Evolutionary conservation across 352 stramenopile species (phyloP), one percentile per base, ranked within the genome.

Genomic region (Phytopythium aichiense): DNA sequence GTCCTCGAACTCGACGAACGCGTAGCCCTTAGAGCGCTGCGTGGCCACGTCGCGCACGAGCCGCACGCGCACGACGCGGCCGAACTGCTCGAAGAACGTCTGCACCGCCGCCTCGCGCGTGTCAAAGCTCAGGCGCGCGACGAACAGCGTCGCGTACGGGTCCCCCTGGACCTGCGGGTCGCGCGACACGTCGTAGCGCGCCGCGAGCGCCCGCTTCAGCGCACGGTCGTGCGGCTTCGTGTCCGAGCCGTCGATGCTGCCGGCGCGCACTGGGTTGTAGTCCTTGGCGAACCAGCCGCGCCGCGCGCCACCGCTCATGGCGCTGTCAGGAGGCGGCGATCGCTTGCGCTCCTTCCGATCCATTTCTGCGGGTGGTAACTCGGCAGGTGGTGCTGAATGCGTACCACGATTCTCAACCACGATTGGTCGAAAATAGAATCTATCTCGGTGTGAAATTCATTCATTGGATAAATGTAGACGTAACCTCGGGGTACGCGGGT

Each of bases 191-290:
- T 94, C 81, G 52, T 86, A 94, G 20, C 31, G 63, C 9, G 79
- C 66, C 0, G 61, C 58, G n/a, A 69, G n/a, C 18, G 85, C 85
- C 0, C 81, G 78, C 35, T 73, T 58, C 30, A 94, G 63, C 7
- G 78, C 85, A 20, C 77, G 83, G 71, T 94, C 84, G 53, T 94
- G 84, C 16, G 81, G 73, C 8, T 31, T 60, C 7, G 72, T 78
- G 64, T 84, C 80, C 0, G 80, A 85, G 23, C 85, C 81, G 51
- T 92, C 85, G 57, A 92, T 92, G 61, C 74, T 89, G 35, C 85
- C 83, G 18, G 79, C 73, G 56, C 79, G 73, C n/a, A 83, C 57
- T 7, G 81, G 83, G 25, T 91, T 69, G 64, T 94, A 94, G 28
- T 86, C 67, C 22, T 70, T 60, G 3, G 83, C 85, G 58, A 88